Percentiles rank a stretch among this genome's conserved stretches.
Conservation (phyloP, 345 rosid species). For the Alliaria petiolata region DNA sequence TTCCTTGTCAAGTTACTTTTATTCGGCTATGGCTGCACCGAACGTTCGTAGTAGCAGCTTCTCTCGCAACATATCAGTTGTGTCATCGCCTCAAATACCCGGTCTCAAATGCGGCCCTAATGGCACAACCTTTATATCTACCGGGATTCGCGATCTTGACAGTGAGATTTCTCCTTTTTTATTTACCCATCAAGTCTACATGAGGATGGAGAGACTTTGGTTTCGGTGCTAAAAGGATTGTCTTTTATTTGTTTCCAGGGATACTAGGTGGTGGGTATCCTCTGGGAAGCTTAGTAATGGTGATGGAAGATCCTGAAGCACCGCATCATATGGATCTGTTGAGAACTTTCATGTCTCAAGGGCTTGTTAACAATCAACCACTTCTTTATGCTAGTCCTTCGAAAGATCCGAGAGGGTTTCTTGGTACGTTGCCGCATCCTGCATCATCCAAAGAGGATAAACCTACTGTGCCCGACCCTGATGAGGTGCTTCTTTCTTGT, state of each 20-base stretch:
- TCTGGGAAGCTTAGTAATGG: constrained; percentile 81
- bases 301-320: constrained; percentile 97
- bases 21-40: constrained; percentile 51
- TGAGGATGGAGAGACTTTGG: not conserved
- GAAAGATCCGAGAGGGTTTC: constrained; percentile 74
- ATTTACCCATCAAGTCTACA: not conserved
- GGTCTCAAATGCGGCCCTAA: constrained; percentile 86
- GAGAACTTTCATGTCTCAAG: constrained; percentile 96
- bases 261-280: constrained; percentile 85
- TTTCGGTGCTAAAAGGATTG: not conserved
- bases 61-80: constrained; percentile 56
- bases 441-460: constrained; percentile 60
- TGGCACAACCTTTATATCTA: constrained; percentile 62
- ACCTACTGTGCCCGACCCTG: constrained; percentile 35
- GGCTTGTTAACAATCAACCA: constrained; percentile 76
- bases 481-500: constrained; percentile 44
- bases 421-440: constrained; percentile 85
- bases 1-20: not conserved
- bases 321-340: constrained; percentile 95
- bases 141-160: constrained; percentile 91
- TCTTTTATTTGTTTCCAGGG: constrained; percentile 38
- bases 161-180: constrained; percentile 40
- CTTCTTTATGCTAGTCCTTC: constrained; percentile 84
- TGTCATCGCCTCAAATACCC: constrained; percentile 43
- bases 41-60: constrained; percentile 75